A percentile compares a stretch with the other conserved stretches of the same genome.
These are phyloP conservation scores for Microbotryum lychnidis-dioicae DNA, from an alignment of 1,284 basidiomycete genomes.

Conservation along the genomic window DNA sequence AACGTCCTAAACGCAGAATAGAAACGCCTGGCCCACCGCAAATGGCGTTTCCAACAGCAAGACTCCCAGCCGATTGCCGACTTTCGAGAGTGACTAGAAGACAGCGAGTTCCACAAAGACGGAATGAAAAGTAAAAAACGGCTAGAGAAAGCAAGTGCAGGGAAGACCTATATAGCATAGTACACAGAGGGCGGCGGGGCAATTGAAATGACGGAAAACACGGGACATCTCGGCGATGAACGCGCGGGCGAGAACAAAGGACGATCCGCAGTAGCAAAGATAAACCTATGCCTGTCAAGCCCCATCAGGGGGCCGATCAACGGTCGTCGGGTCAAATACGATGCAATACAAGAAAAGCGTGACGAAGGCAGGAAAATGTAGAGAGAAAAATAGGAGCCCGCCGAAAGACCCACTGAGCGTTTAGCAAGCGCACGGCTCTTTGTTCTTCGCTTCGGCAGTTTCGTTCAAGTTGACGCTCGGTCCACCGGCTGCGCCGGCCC, in stretches of 20 bases:
- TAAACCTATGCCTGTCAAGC: no score
- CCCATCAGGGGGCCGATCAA: no score
- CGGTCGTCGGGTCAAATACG: no score
- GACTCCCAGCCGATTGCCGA: no score
- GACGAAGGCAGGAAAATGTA: slow-evolving; percentile 3
- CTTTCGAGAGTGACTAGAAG: not conserved
- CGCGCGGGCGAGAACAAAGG: no score
- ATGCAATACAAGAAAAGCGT: not conserved
- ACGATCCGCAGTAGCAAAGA: no score
- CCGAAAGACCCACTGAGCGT: slow-evolving; percentile 1
- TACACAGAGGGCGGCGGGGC: no score
- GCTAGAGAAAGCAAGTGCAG: not conserved
- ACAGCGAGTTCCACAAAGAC: not conserved
- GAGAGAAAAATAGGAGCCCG: slow-evolving; percentile 5
- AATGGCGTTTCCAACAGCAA: no score
- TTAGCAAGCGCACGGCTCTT: slow-evolving; percentile 69
- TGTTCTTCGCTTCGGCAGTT: slow-evolving; percentile 52
- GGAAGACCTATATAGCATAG: not conserved
- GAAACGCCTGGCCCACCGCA: no score
- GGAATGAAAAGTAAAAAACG: not conserved
- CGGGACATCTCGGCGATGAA: no score
- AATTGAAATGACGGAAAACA: no score
- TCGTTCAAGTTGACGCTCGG: slow-evolving; percentile 67
- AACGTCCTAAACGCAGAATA: no score
- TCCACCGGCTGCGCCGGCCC: slow-evolving; percentile 39